A percentile compares a stretch with the other conserved stretches of the same genome.
These are phyloP conservation scores for Mycena belliarum DNA, from an alignment of 768 basidiomycete species.

Conservation along the genomic window DNA sequence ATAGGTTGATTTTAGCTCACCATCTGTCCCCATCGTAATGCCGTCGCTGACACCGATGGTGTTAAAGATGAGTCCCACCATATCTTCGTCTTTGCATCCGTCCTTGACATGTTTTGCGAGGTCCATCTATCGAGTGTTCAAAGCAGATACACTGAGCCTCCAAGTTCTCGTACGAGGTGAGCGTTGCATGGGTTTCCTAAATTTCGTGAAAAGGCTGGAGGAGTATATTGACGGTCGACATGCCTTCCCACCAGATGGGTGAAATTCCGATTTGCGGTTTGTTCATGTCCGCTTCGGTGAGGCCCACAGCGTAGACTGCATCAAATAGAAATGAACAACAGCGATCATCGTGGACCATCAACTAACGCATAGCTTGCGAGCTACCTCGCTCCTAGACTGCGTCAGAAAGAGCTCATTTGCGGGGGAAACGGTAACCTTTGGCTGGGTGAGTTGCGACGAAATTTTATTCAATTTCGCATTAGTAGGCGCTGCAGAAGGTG, in stretches of 20 bases:
- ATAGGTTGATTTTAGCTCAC: constrained; percentile 40
- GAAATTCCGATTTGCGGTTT: constrained; percentile 89
- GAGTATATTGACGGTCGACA: not conserved
- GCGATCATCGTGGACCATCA: not conserved
- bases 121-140: constrained; percentile 53
- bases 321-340: not conserved
- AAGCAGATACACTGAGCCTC: not conserved
- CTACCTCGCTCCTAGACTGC: constrained; percentile 60
- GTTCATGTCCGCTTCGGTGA: constrained; percentile 78
- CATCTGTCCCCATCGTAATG: constrained; percentile 89
- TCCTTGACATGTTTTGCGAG: constrained; percentile 79
- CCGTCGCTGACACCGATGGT: constrained; percentile 81
- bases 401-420: not conserved
- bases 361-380: constrained; percentile 85
- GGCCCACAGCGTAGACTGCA: constrained; percentile 75
- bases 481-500: constrained; percentile 23
- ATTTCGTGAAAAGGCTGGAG: not conserved
- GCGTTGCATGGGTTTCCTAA: constrained; percentile 85
- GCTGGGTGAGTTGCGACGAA: constrained; percentile 73
- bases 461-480: constrained; percentile 66
- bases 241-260: constrained; percentile 91
- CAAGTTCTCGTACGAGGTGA: constrained; percentile 60
- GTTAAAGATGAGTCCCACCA: constrained; percentile 83
- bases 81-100: constrained; percentile 77
- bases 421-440: constrained; percentile 55